Evolutionary conservation across 2,329 filamentous ascomycete genomes (phyloP), one percentile per base, ranked within the genome.

Genomic region (Monilinia polystroma): DNA sequence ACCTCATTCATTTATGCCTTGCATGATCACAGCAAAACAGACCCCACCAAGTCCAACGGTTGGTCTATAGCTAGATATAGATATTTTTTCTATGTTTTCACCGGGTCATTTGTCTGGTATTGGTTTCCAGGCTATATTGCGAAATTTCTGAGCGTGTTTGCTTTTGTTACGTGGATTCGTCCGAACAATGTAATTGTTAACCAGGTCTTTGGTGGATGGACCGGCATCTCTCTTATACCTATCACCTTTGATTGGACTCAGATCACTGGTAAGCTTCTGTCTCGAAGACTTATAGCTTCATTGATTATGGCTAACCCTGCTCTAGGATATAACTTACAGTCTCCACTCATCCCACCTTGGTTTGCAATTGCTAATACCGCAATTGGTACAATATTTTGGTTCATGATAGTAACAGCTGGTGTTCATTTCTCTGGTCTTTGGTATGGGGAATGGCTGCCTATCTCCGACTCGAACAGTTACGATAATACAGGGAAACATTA

Each of bases 361-460:
- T 85, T 88, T 74, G 89, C 88, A 11, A 91, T 91, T 70, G 88
- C 86, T 67, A 92, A 92, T 74, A 90, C 87, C 0, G 76, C 90
- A 52, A 85, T 91, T 45, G 89, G 89, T 20, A 84, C 91, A 38
- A 80, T 90, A 1, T 35, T 83, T 1, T 91, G 90, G 75, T 91
- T 86, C 75, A 82, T 90, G 66, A 59, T 76, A 87, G 77, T 83
- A 5, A 81, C 85, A 4, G 81, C 84, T 0, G 78, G 82, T 6
- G 76, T 92, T n/a, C 89, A 92, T 75, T 93, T 87, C 73, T 84
- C 80, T 11, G 85, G 85, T 10, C 79, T 81, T 84, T 92, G 88
- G 85, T 91, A 87, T 72, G 81, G 81, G 3, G 76, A 83, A 67
- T 91, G 87, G 74, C 77, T 90, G 64, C 86, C 87, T 3, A 81